These are phyloP conservation scores for Cyanidioschyzon merolae DNA, from an alignment of 23 red algal genomes.

Conservation along the genomic window DNA sequence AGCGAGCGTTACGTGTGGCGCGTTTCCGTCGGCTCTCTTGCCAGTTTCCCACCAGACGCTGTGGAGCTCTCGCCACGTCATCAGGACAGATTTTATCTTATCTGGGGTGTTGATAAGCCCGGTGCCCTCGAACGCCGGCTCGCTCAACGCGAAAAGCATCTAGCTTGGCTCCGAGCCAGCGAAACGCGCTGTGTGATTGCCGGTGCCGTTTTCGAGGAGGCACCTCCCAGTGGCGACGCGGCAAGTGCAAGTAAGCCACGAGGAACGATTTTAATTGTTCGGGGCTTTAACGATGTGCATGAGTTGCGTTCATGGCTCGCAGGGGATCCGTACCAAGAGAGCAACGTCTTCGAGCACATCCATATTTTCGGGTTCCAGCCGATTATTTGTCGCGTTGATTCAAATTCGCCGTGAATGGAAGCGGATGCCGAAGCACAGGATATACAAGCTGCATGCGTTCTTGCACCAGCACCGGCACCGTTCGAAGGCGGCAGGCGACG, in stretches of 20 bases:
- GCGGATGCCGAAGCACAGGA: too few relatives aligned
- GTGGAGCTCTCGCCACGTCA: neutral
- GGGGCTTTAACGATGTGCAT: neutral
- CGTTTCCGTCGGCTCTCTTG: neutral
- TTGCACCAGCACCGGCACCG: too few relatives aligned
- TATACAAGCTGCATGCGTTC: too few relatives aligned
- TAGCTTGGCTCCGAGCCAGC: neutral
- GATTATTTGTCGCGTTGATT: neutral
- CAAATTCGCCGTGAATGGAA: too few relatives aligned
- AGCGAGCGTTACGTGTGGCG: neutral
- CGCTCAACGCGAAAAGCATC: neutral
- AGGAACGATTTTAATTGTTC: neutral
- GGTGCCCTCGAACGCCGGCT: neutral
- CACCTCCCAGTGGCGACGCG: neutral
- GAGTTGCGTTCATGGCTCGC: neutral
- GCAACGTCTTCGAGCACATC: neutral
- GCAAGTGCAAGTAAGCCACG: neutral
- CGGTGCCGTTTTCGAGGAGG: neutral
- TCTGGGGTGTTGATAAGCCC: neutral
- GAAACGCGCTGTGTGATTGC: neutral
- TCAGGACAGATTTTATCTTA: neutral
- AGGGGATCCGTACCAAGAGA: neutral
- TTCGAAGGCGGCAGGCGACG: too few relatives aligned
- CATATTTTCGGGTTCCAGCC: slow-evolving; percentile 5
- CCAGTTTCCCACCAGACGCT: neutral